These are phyloP conservation scores for Agarophyton chilense DNA, from an alignment of 23 red algal genomes.

Conservation along the genomic window DNA sequence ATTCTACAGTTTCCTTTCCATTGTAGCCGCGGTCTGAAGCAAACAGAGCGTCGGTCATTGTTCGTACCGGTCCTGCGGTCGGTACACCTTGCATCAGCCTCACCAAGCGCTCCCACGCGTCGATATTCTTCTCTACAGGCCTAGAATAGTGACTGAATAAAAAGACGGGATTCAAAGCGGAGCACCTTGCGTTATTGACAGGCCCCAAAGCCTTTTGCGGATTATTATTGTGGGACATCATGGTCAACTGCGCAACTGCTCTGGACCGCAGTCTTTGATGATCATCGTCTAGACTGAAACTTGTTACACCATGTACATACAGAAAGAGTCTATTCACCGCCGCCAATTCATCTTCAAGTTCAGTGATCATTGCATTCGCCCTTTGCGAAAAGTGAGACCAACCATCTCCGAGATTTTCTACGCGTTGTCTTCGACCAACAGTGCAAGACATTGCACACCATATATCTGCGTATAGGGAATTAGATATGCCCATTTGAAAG, in stretches of 20 bases:
- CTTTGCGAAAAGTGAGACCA: background rate
- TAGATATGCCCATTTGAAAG: slow-evolving; percentile 6
- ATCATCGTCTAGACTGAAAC: slow-evolving; percentile 40
- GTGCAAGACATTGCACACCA: slow-evolving; percentile 5
- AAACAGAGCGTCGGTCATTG: slow-evolving; percentile 37
- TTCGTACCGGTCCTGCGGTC: slow-evolving; percentile 6
- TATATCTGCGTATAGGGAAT: background rate
- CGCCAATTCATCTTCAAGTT: background rate
- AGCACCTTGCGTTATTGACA: slow-evolving; percentile 28
- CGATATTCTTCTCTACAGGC: slow-evolving; percentile 2
- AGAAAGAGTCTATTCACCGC: background rate
- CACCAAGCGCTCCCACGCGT: slow-evolving; percentile 19
- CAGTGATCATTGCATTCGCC: background rate
- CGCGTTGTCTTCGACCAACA: background rate
- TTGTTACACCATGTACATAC: background rate
- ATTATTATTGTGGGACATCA: slow-evolving; percentile 20
- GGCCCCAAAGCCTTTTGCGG: slow-evolving; percentile 20
- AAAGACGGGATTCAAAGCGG: slow-evolving; percentile 12
- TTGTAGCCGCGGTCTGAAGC: slow-evolving; percentile 30
- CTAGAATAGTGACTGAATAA: slow-evolving; percentile 10
- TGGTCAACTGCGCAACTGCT: background rate
- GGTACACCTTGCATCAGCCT: slow-evolving; percentile 20
- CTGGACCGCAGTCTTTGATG: background rate
- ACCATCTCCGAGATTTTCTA: background rate
- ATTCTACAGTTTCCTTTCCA: slow-evolving; percentile 5